A percentile compares a stretch with the other conserved stretches of the same genome.
Evolutionary conservation across 139 green algal genomes (phyloP).

Genomic region (Tetraselmis striata): DNA sequence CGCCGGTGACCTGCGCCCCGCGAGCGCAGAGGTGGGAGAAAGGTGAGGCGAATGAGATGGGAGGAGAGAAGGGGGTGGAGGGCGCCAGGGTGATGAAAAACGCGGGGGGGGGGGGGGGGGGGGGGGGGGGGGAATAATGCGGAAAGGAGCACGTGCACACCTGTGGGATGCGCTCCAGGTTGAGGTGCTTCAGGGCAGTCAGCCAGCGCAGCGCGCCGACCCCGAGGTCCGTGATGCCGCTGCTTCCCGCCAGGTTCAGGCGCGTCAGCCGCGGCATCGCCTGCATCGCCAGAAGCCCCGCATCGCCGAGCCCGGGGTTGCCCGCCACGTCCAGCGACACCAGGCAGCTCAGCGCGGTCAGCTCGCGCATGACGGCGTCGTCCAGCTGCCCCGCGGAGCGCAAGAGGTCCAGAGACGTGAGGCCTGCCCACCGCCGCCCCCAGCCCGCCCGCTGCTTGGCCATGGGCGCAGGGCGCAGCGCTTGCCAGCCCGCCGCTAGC

Average conservation of each 20-base stretch:
- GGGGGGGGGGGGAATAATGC: not conserved
- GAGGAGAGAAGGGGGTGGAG: too few relatives aligned
- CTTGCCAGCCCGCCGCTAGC: not conserved
- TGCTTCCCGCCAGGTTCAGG: not conserved
- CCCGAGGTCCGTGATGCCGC: not conserved
- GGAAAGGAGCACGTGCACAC: not conserved
- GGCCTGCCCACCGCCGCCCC: not conserved
- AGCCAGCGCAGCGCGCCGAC: not conserved
- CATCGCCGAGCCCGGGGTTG: not conserved
- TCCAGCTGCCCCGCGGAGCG: not conserved
- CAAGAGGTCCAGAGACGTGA: not conserved
- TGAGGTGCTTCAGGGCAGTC: not conserved
- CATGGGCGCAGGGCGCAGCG: not conserved
- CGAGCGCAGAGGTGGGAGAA: too few relatives aligned
- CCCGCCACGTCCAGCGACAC: not conserved
- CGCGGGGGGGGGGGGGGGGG: too few relatives aligned
- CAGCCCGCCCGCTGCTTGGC: not conserved
- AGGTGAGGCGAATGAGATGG: not conserved
- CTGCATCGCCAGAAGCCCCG: not conserved
- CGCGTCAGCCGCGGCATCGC: not conserved
- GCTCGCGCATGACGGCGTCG: not conserved
- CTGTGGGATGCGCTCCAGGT: not conserved
- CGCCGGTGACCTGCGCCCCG: not conserved
- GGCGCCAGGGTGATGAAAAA: not conserved
- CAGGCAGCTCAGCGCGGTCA: not conserved